Evolutionary conservation across 1,139 yeast species (phyloP).

Genomic region (Protomyces inouyei): DNA sequence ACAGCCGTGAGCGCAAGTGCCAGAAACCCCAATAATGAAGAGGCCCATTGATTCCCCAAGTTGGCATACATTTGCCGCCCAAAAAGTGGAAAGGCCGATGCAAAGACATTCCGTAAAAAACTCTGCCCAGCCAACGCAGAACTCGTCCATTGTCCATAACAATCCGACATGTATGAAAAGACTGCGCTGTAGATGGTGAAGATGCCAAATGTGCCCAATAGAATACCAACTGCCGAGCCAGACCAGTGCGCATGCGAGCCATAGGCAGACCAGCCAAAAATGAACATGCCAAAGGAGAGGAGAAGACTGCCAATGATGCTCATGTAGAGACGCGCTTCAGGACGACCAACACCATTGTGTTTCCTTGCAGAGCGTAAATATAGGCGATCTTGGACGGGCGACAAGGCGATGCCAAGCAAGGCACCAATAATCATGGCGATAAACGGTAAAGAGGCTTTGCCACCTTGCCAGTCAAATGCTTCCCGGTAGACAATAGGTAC

Average conservation of each 20-base stretch:
- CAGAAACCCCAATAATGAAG: conserved; percentile 1
- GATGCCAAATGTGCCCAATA: conserved; percentile 24
- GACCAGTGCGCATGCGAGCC: conserved; percentile 19
- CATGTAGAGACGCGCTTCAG: conserved; percentile 74
- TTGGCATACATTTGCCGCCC: conserved; percentile 8
- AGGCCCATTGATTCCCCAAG: conserved; percentile 25
- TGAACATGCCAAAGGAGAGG: conserved; percentile 64
- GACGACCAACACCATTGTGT: conserved; percentile 58
- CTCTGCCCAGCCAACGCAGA: conserved; percentile 89
- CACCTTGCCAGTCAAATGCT: conserved; percentile 64
- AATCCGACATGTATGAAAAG: conserved; percentile 60
- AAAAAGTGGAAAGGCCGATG: conserved; percentile 58
- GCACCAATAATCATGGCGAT: conserved; percentile 69
- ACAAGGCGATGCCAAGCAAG: conserved; percentile 41
- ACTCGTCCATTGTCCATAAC: conserved; percentile 74
- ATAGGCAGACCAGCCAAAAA: conserved; percentile 74
- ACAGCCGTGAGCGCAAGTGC: conserved; percentile 2
- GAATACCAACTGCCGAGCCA: conserved; percentile 21
- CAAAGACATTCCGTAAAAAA: conserved; percentile 69
- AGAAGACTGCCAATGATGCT: conserved; percentile 65
- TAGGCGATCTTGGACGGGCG: conserved; percentile 28
- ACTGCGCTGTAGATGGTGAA: conserved; percentile 25
- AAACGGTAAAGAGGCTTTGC: conserved; percentile 51
- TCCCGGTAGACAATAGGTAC: conserved; percentile 60
- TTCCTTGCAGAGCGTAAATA: conserved; percentile 35